Evolutionary conservation across 805 yeast genomes (phyloP).

Genomic region (Ogataea henricii): DNA sequence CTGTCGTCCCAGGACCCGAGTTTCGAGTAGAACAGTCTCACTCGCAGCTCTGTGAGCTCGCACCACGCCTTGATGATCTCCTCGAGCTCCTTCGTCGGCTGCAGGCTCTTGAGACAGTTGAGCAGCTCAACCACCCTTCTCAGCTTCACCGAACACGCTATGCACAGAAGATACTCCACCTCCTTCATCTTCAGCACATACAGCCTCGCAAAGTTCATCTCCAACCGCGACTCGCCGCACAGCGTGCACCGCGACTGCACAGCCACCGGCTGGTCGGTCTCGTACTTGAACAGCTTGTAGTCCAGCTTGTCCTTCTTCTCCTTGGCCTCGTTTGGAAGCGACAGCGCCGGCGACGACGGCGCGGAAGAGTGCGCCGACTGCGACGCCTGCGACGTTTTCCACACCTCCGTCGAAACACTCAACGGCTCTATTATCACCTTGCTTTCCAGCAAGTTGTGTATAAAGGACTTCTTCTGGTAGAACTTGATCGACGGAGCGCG

Average conservation of each 20-base stretch:
- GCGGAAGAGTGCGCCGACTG: slow-evolving; percentile 13
- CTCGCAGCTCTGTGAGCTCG: slow-evolving; percentile 62
- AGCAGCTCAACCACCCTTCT: slow-evolving; percentile 83
- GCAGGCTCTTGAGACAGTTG: slow-evolving; percentile 63
- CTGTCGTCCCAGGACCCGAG: slow-evolving; percentile 71
- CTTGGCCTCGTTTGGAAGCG: slow-evolving; percentile 17
- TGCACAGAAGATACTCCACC: slow-evolving; percentile 69
- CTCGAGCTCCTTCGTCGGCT: slow-evolving; percentile 16
- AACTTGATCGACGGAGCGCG: slow-evolving; percentile 65
- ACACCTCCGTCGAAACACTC: slow-evolving; percentile 76
- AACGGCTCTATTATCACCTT: slow-evolving; percentile 84
- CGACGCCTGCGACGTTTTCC: slow-evolving; percentile 41
- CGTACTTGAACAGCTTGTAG: slow-evolving; percentile 25
- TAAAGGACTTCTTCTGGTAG: slow-evolving; percentile 54
- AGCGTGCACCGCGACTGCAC: slow-evolving; percentile 73
- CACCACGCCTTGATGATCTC: slow-evolving; percentile 62
- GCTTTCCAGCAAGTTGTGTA: slow-evolving; percentile 74
- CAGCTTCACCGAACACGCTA: slow-evolving; percentile 75
- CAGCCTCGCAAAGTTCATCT: slow-evolving; percentile 72
- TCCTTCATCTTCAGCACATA: slow-evolving; percentile 56
- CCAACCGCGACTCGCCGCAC: slow-evolving; percentile 79
- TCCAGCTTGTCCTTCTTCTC: slow-evolving; percentile 19
- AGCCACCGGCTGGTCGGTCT: slow-evolving; percentile 67
- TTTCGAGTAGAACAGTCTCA: slow-evolving; percentile 80
- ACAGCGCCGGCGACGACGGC: slow-evolving; percentile 18